These are phyloP conservation scores for Fusarium multiceps DNA, from an alignment of 2,329 filamentous ascomycete genomes.

Conservation along the genomic window DNA sequence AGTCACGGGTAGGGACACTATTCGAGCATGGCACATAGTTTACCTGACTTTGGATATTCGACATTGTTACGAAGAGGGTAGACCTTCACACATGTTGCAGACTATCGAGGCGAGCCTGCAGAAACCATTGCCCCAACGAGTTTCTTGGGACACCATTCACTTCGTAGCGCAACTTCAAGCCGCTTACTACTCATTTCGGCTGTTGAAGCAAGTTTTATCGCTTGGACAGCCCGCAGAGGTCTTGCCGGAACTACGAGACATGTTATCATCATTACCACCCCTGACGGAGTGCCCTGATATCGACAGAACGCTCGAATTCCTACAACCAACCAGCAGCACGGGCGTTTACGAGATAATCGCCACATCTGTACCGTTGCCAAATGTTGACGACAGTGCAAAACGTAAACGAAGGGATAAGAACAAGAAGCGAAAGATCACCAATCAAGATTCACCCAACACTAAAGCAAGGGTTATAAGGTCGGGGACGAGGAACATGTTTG, in stretches of 20 bases:
- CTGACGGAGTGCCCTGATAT: conserved; percentile 44
- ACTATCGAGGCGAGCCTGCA: conserved; percentile 35
- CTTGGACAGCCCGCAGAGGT: conserved; percentile 10
- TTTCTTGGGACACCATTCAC: conserved; percentile 69
- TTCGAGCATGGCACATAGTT: conserved; percentile 43
- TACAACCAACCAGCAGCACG: conserved; percentile 25
- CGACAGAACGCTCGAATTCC: conserved; percentile 29
- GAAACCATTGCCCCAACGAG: background rate
- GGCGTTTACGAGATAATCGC: conserved; percentile 25
- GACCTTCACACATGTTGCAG: conserved; percentile 42
- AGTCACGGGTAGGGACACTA: background rate
- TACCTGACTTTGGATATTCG: conserved; percentile 47
- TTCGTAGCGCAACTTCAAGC: conserved; percentile 70
- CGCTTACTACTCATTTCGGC: conserved; percentile 70
- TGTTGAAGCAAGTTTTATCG: conserved; percentile 54
- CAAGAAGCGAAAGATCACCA: conserved; percentile 24
- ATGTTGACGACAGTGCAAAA: background rate
- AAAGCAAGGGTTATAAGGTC: conserved; percentile 7
- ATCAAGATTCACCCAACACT: conserved; percentile 5
- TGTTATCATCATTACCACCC: conserved; percentile 44
- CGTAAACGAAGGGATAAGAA: background rate
- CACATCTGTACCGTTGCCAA: conserved; percentile 33
- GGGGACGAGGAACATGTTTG: conserved; percentile 41
- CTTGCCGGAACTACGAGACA: conserved; percentile 30
- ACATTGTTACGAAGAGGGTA: conserved; percentile 46